Base-by-base conservation (phyloP, 2,329 filamentous ascomycete species). In the Alternaria sp. region DNA sequence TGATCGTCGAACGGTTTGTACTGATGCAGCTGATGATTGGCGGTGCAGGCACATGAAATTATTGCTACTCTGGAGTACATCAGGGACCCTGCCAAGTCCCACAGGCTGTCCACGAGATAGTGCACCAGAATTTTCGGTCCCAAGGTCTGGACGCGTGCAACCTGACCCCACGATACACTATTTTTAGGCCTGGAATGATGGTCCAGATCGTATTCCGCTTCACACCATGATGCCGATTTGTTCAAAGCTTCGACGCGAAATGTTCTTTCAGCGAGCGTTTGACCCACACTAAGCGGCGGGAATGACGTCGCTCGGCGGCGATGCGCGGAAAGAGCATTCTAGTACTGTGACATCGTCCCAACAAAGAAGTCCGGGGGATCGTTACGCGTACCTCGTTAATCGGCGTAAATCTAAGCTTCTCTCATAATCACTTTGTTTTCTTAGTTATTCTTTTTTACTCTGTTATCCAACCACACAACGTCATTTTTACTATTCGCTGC, bases 281-380 rank as follows among this genome's bases (percentile, higher is more conserved):
- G 32, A 32, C 22, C 45, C 45, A 57, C 50, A 38, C 43, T 51
- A 48, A 40, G 22, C 41, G 43, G 43, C 50, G 34, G 59, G 49
- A 20, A 62, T 62, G 59, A 62, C 59, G 59, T 62, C 45, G 56
- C 54, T 45, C 43, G 36, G 51, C 51, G 51, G 38, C 50, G 28
- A 30, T 50, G 59, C 14, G 55, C 59, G 55, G 59, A 59, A 57
- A 51, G 46, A 51, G 30, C 43, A 28, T 62, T 59, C 59, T 62
- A 54, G 55, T 38, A 57, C 44, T 25, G 25, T 40, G 45, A 54
- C 38, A 34, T 38, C 41, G 38, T 30, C 55, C 55, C 59, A 62
- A 62, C 59, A 59, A 62, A 49, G 45, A 48, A 22, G 43, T 40
- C 40, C 34, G 54, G 41, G 50, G 40, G 8, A 51, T 46, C 46